Evolutionary conservation across 2,329 filamentous ascomycete genomes (phyloP), one percentile per base, ranked within the genome.

Genomic region (Alternaria ethzedia): DNA sequence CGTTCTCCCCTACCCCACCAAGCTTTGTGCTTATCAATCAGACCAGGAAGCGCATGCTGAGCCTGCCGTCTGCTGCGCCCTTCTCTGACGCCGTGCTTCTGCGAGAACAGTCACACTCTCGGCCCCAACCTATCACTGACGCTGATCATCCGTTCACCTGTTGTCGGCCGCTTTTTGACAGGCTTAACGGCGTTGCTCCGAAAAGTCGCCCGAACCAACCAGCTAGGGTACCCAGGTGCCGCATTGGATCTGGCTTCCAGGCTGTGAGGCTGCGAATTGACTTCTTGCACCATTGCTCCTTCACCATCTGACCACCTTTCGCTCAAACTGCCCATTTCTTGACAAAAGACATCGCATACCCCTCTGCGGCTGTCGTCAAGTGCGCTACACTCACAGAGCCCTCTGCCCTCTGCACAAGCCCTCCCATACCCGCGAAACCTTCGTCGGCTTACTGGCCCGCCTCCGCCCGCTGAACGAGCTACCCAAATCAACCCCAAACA

Each of bases 1-100:
- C 63, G 59, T 73, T 73, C 71, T 69, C 43, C 28, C 26, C 49
- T 51, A 69, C 67, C 71, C 70, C 70, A 68, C 68, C 64, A 66
- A 20, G 62, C 61, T 44, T 49, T 49, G 49, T 61, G 64, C 55
- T 73, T 68, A 72, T 69, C 70, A 64, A 71, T 70, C 65, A 70
- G 64, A 65, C 51, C 51, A 28, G 13, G 50, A 54, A 55, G 45
- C 63, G 59, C 45, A 57, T 43, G 20, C 55, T 28, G 36, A 36
- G 20, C 41, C 59, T 32, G 28, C 21, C 49, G 30, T 28, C 32
- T 41, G 30, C 67, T 67, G 70, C 71, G 69, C 71, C 70, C 67
- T 68, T 72, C 58, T 65, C 43, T 23, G 20, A 49, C 55, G 13
- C 32, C 17, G 15, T 30, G 25, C 21, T n/a, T 55, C 32, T 57